Conservation (phyloP, 1,284 basidiomycete genomes). For the Peniophora sp. region DNA sequence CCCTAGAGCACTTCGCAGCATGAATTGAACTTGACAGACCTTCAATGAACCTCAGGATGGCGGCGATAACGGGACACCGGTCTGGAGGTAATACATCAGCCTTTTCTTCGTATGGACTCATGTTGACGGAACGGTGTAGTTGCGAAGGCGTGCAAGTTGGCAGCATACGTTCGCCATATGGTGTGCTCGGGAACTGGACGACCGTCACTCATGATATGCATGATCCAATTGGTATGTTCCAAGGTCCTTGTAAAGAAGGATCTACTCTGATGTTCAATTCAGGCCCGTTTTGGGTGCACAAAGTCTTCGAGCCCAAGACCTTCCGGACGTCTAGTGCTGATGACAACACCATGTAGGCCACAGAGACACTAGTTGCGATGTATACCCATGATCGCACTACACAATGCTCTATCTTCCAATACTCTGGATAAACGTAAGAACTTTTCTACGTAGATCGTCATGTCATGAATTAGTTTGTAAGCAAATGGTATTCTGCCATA, state of each 20-base stretch:
- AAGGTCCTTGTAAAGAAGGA: neutral
- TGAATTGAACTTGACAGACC: neutral
- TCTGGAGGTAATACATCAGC: slow-evolving; percentile 47
- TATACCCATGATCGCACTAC: no score
- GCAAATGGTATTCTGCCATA: no score
- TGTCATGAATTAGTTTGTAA: no score
- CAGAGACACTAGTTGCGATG: no score
- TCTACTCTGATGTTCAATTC: no score
- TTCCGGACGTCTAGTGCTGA: no score
- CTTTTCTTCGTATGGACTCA: slow-evolving; percentile 1
- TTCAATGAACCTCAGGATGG: slow-evolving; percentile 30
- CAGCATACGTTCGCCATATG: slow-evolving; percentile 47
- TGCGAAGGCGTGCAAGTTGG: slow-evolving; percentile 60
- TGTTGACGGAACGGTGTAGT: slow-evolving; percentile 24
- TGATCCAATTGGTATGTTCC: slow-evolving; percentile 28
- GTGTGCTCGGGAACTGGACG: slow-evolving; percentile 61
- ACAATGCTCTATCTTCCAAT: no score
- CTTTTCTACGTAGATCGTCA: no score
- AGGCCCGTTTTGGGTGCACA: slow-evolving; percentile 29
- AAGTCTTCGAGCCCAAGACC: slow-evolving; percentile 34
- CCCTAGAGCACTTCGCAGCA: neutral
- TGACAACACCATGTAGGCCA: no score
- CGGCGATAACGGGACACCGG: slow-evolving; percentile 46
- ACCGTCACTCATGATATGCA: slow-evolving; percentile 52
- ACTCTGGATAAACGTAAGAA: no score